Base-by-base conservation (phyloP, 225 moss, liverwort and hornwort genomes). In the Ulota crispa region DNA sequence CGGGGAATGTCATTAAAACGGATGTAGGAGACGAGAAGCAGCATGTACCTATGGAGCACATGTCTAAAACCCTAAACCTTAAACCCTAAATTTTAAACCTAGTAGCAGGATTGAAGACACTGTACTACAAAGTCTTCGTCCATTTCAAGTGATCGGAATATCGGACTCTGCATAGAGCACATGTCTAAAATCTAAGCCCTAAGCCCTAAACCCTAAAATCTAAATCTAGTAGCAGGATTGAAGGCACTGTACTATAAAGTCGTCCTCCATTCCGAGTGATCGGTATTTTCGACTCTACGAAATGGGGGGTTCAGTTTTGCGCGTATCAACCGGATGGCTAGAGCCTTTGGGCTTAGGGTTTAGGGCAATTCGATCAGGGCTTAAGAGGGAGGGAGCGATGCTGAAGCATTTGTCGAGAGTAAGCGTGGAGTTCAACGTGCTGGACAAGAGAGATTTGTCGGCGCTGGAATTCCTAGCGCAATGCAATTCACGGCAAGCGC, bases 391-490 rank as follows among this genome's bases (percentile, higher is more conserved):
- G 76, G 65, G 56, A 59, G 20, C 65, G 15, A 87, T 91, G 91
- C 83, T 90, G 61, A 91, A 88, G 82, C 85, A 87, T 65, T 70
- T 84, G 83, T 85, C 80, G n/a, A 91, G 81, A 60, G 91, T 94
- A 65, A 73, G 72, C 63, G 85, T 98, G 57, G 94, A 93, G 78
- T 90, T 92, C 77, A 91, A 91, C 76, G 84, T 93, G 20, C 20
- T 88, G 2, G 94, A 91, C 76, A 88, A 89, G 82, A 57, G 93
- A 63, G 81, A 87, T 24, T 80, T 85, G 10, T 92, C 94, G 60
- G 94, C 90, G 21, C 60, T 94, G 42, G 92, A 97, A 70, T 92
- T 93, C 77, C 81, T 92, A 60, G 83, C 90, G 47, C 89, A 82
- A 83, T 94, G 89, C 88, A 94, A 92, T 63, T 93, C 89, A 7